Conservation (phyloP, 1,284 basidiomycete species). For the Puccinia sorghi region DNA sequence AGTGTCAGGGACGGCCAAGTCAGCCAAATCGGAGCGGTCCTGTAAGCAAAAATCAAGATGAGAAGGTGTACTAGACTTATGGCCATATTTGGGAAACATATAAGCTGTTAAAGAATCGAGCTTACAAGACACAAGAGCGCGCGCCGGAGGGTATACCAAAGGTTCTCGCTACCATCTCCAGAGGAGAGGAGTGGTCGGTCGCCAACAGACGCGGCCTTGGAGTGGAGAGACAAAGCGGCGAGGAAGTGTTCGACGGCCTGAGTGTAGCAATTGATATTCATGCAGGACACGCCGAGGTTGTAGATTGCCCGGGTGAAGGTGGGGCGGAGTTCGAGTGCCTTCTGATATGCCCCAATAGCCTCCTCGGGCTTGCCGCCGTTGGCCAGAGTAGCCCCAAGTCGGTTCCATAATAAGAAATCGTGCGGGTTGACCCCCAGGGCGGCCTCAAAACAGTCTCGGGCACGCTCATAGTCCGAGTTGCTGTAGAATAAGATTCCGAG, state of each 20-base stretch:
- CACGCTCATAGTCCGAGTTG: conserved; percentile 72
- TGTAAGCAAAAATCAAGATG: conserved; percentile 11
- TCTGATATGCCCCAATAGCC: conserved; percentile 88
- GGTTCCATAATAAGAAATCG: conserved; percentile 96
- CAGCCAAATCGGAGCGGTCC: conserved; percentile 61
- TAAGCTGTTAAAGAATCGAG: conserved; percentile 4
- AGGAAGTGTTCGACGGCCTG: conserved; percentile 97
- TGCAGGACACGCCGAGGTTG: conserved; percentile 92
- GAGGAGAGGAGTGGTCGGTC: conserved; percentile 58
- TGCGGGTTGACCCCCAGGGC: conserved; percentile 76
- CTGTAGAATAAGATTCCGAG: conserved; percentile 93
- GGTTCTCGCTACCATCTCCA: conserved; percentile 70
- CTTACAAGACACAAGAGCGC: conserved; percentile 70
- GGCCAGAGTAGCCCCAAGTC: conserved; percentile 89
- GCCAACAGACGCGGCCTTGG: conserved; percentile 56
- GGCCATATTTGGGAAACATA: neutral
- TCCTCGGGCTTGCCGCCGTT: conserved; percentile 95
- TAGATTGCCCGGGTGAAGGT: conserved; percentile 97
- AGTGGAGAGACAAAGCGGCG: conserved; percentile 81
- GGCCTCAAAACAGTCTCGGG: conserved; percentile 85
- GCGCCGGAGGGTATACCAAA: conserved; percentile 90
- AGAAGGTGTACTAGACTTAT: neutral
- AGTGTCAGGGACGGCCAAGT: conserved; percentile 53
- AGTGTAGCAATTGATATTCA: conserved; percentile 92
- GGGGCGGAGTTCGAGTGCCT: conserved; percentile 88